phyloP scores from a whole-genome alignment of 1,284 basidiomycete species.

The Peniophora sp. region DNA sequence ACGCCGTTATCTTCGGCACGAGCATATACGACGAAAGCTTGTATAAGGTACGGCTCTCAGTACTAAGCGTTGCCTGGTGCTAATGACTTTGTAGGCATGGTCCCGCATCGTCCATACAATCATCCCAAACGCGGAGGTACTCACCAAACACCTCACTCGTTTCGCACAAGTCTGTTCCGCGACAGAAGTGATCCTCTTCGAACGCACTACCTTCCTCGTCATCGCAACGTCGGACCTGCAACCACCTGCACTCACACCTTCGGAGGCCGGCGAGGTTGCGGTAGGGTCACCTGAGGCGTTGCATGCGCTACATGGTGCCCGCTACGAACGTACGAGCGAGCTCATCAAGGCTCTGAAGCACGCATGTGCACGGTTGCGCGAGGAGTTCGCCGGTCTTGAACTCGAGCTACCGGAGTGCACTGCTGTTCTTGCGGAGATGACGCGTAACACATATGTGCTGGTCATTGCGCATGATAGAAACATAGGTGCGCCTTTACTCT shows the following conservation, averaged over 20 bases:
- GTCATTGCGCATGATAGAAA: slow-evolving; percentile 83
- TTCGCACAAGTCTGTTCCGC: slow-evolving; percentile 84
- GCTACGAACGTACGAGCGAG: slow-evolving; percentile 95
- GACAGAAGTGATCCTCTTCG: slow-evolving; percentile 93
- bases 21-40: slow-evolving; percentile 97
- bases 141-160: slow-evolving; percentile 80
- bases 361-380: slow-evolving; percentile 76
- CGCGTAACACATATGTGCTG: slow-evolving; percentile 90
- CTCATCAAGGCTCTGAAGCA: slow-evolving; percentile 94
- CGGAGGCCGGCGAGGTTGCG: slow-evolving; percentile 5
- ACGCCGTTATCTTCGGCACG: slow-evolving; percentile 79
- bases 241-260: slow-evolving; percentile 5
- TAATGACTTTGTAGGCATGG: slow-evolving; percentile 68
- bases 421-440: slow-evolving; percentile 92
- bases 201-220: slow-evolving; percentile 95
- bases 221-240: slow-evolving; percentile 67
- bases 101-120: slow-evolving; percentile 95
- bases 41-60: slow-evolving; percentile 65
- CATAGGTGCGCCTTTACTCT: slow-evolving; percentile 47
- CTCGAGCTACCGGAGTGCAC: slow-evolving; percentile 80
- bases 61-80: slow-evolving; percentile 4
- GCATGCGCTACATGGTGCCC: slow-evolving; percentile 61
- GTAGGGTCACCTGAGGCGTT: slow-evolving; percentile 20
- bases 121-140: slow-evolving; percentile 88
- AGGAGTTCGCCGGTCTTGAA: slow-evolving; percentile 77